Evolutionary conservation across 352 stramenopile genomes (phyloP), one percentile per base, ranked within the genome.

Genomic region (Halophytophthora batemanensis): DNA sequence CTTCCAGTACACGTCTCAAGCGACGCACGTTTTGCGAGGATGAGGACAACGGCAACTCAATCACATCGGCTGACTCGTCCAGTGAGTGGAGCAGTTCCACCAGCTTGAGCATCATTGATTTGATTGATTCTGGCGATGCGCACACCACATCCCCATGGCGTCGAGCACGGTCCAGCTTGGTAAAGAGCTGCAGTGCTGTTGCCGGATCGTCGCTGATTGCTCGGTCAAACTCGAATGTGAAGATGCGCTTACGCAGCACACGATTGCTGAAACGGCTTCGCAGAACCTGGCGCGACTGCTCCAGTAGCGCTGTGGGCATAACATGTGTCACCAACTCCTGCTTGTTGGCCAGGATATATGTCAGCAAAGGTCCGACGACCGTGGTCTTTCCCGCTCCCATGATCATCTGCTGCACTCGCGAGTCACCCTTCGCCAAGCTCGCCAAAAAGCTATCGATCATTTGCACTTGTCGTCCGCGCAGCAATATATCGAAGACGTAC

Each of bases 331-430:
- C 90, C 22, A 99, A 77, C 42, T 95, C 92, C 50, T 97, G 86
- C 31, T 93, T 96, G 64, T 98, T 93, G 3, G 95, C 77, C 18
- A 99, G 87, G 49, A 99, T 98, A 51, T 99, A 96, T 5, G 97
- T 98, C 57, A 99, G 77, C 29, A 99, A 69, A 34, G 98, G 98
- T 6, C 96, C 97, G 11, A 99, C 96, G 2, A 99, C 98, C 3
- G 97, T 99, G 1, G 98, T 99, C 71, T 99, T 99, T 19, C 98
- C 98, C 3, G 96, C 96, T 19, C 98, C 98, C 98, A 99, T 99
- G 72, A 99, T 99, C 98, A 99, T 99, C 85, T 99, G 89, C 45
- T 96, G 82, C 11, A 96, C 86, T 23, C 82, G 72, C 1, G 87
- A 96, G 35, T 88, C 59, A 12, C 83, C 86, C n/a, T 66, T 68